Base-by-base conservation (phyloP, 805 yeast genomes). In the Teunomyces panamensis region DNA sequence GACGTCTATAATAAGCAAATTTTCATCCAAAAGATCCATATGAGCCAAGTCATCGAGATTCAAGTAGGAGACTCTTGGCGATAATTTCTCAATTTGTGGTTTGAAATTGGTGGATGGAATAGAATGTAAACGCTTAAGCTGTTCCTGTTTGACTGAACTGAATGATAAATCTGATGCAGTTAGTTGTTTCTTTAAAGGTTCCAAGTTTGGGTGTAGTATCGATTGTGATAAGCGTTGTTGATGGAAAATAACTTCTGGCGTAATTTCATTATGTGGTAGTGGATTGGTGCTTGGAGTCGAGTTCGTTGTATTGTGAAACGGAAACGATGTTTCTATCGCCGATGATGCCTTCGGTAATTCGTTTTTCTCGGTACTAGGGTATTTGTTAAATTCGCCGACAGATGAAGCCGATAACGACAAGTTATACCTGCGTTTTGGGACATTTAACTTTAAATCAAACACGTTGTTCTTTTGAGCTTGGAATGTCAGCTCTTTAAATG, bases 1-100 rank as follows among this genome's bases (percentile, higher is more conserved):
- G 9, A 87, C 84, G 62, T 91, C 98, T 11, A 89, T 69, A 2
- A 86, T 57, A n/a, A 88, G 54, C 24, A 37, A 43, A 8, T 46
- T 51, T 32, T 41, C 44, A 8, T 52, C 47, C 4, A 33, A 43
- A 3, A 44, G 32, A 10, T 10, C 30, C 32, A 53, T 39, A 2
- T 43, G 39, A 5, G 42, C 34, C 9, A 62, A 42, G 36, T 53
- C 56, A 5, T 33, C 44, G 0, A 52, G 48, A 5, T 58, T 30
- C 13, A 58, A 36, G 45, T 56, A 60, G 4, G 49, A 42, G 37
- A 67, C 60, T 9, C 51, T 42, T 3, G 52, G 47, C 3, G 67
- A 58, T 7, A 69, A 56, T 7, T 51, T 57, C 14, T 51, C 43
- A 24, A 68, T 64, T 48, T 58, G 46, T 13, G 46, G 53, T 28